Evolutionary conservation across 768 basidiomycete species (phyloP).

Genomic region (Pleurotus salmoneostramineus): DNA sequence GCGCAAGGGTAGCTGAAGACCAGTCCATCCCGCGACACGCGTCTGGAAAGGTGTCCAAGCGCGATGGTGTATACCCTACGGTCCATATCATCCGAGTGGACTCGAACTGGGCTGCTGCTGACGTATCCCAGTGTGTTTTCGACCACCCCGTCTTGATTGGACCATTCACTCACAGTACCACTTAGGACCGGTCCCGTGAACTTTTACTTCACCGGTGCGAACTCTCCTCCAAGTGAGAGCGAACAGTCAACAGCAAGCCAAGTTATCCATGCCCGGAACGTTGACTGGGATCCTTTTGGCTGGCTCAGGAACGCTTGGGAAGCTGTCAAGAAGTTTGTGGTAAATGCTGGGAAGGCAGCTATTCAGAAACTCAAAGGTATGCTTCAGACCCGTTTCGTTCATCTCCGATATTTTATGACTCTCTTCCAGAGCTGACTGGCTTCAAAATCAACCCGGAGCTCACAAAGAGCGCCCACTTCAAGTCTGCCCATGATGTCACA

Average conservation of each 20-base stretch:
- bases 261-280: not conserved
- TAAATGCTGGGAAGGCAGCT: not conserved
- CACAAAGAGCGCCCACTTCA: not conserved
- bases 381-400: not conserved
- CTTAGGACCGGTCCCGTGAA: not conserved
- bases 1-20: not conserved
- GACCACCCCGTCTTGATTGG: not conserved
- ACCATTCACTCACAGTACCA: not conserved
- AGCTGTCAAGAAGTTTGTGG: not conserved
- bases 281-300: not conserved
- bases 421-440: not conserved
- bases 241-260: too few relatives aligned
- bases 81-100: constrained; percentile 1
- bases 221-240: not conserved
- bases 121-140: not conserved
- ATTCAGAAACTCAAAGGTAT: not conserved
- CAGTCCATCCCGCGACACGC: not conserved
- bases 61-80: not conserved
- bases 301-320: not conserved
- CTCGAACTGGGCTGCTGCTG: not conserved
- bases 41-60: not conserved
- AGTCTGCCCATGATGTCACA: not conserved
- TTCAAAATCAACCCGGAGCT: not conserved
- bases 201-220: constrained; percentile 11
- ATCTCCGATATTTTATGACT: not conserved